Base-by-base conservation (phyloP, 1,139 yeast genomes). In the Geotrichum cucujoidarum region DNA sequence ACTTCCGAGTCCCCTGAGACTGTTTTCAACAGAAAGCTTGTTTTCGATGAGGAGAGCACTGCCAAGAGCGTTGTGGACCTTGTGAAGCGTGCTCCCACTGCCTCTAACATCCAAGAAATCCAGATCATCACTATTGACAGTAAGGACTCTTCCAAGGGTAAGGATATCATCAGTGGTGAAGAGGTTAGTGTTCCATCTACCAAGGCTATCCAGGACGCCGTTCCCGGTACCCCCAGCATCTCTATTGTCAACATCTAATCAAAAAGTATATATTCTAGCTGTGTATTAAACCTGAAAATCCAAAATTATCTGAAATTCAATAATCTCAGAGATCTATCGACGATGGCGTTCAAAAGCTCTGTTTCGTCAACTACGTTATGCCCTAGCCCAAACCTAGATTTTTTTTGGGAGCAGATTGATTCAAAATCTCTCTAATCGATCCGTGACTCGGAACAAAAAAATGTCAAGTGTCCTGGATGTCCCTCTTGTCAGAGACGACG, bases 221-320 rank as follows among this genome's bases (percentile, higher is more conserved):
- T 86, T 53, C 98, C 98, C 45, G 98, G 98, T 53, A 77, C 78
- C 60, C 98, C 98, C 38, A 96, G 95, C 62, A 80, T 92, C 60
- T 68, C 80, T 58, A 76, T 92, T 59, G 77, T 71, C 59, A 90
- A 90, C 55, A 47, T 69, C 29, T 63, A 62, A 43, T n/a, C n/a
- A n/a, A n/a, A n/a, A n/a, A n/a, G n/a, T n/a, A n/a, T n/a, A n/a
- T n/a, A 35, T 30, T 24, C 34, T 10, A 13, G 6, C 14, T n/a
- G 6, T 25, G 30, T 8, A 25, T 13, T 25, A 25, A n/a, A n/a
- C n/a, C n/a, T n/a, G n/a, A n/a, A n/a, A n/a, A n/a, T n/a, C n/a
- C n/a, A n/a, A n/a, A n/a, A n/a, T n/a, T n/a, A n/a, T n/a, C n/a
- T n/a, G n/a, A n/a, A n/a, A n/a, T n/a, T n/a, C n/a, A n/a, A n/a